Evolutionary conservation across 306 rosid genomes (phyloP), one percentile per base, ranked within the genome.

Genomic region (Abrus precatorius): DNA sequence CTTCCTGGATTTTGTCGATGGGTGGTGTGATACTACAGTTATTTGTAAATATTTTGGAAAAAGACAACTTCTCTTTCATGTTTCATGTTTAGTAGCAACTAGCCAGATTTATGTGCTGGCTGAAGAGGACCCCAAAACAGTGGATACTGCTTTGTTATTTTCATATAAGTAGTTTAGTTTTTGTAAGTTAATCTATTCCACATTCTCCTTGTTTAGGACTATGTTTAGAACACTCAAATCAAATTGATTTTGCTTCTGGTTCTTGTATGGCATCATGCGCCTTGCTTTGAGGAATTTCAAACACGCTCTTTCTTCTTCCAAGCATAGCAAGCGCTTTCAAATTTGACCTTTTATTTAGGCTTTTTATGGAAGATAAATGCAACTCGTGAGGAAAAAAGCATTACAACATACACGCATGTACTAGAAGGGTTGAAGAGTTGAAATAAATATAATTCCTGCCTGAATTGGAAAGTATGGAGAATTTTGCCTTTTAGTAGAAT

Each of bases 11-110:
- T 82, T 77, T 87, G 87, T 88, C 89, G 83, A 80, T 80, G 90
- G 90, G 77, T 78, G 90, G 83, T 86, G 83, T 86, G 84, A 85
- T 87, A 76, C 86, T 80, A 54, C 27, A 61, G 85, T 82, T 87
- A 52, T 90, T 56, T 92, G 92, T 92, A 90, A 75, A 90, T 84
- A 89, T 72, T 86, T 84, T 66, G 86, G 86, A 78, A 74, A 80
- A 70, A 75, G 76, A 50, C 77, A 77, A 66, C 63, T 71, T 60
- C 83, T 74, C 67, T 71, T 85, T 84, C 75, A 73, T 5, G 34
- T 85, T 86, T 81, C 80, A 76, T 77, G 84, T 85, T 82, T 70
- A 59, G 80, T 67, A 52, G 85, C 76, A 81, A 82, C 38, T 61
- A 63, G 86, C 54, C 64, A 76, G 67, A 52, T 59, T 45, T 52